Conservation (phyloP, 306 rosid species). For the Cucumis cinereus region DNA sequence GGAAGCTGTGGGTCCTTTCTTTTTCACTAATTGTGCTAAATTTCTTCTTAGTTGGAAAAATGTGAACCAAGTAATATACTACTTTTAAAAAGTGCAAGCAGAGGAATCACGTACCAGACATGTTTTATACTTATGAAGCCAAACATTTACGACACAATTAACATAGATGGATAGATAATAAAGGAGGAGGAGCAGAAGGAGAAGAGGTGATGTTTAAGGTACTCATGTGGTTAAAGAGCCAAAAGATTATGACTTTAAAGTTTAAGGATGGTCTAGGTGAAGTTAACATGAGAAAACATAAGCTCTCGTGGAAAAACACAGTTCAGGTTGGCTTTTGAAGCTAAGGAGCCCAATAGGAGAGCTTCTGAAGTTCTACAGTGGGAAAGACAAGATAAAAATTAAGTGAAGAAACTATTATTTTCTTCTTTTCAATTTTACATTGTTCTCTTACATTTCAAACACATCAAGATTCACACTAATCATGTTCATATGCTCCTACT, state of each 20-base stretch:
- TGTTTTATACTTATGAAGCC: not conserved
- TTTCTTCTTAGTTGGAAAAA: not conserved
- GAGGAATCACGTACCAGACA: not conserved
- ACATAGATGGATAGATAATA: not conserved
- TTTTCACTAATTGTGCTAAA: not conserved
- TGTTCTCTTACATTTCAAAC: not conserved
- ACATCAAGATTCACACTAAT: not conserved
- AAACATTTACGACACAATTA: not conserved
- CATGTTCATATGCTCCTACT: not conserved
- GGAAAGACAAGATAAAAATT: not conserved
- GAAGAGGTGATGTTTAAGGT: not conserved
- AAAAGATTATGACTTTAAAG: not conserved
- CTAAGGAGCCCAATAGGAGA: not conserved
- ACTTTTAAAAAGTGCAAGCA: not conserved
- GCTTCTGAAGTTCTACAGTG: not conserved
- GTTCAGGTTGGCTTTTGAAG: not conserved
- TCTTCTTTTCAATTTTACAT: not conserved
- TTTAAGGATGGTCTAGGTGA: not conserved
- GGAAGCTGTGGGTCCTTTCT: not conserved
- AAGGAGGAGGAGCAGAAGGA: not conserved
- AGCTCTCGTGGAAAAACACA: not conserved
- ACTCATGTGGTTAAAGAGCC: not conserved
- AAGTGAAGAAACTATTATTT: not conserved
- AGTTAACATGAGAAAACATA: not conserved
- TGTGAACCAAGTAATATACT: not conserved